Conservation (phyloP, 2,329 filamentous ascomycete genomes). For the Fonsecaea monophora region DNA sequence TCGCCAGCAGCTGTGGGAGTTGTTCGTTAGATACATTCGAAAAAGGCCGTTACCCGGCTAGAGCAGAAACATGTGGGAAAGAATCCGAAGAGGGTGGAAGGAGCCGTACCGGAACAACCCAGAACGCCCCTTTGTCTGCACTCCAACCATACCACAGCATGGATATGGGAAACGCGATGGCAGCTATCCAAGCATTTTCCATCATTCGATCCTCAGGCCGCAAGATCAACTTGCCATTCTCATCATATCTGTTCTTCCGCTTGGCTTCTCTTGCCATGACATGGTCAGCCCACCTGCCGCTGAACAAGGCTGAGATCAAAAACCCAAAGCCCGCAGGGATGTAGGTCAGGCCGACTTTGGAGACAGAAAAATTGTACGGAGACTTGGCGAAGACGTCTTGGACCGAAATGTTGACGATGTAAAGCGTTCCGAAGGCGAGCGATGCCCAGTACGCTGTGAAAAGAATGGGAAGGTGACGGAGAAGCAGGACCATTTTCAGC, state of each 20-base stretch:
- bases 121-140: neutral
- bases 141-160: slow-evolving; percentile 5
- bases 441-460: neutral
- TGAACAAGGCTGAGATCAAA: neutral
- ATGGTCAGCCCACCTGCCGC: neutral
- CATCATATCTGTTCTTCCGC: neutral
- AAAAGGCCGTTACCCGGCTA: neutral
- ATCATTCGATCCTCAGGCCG: slow-evolving; percentile 2
- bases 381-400: neutral
- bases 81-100: neutral
- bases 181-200: slow-evolving; percentile 4
- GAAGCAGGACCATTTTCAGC: neutral
- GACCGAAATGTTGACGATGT: slow-evolving; percentile 1
- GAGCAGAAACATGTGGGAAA: neutral
- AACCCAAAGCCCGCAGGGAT: neutral
- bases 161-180: neutral
- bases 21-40: neutral
- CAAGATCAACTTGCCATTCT: neutral
- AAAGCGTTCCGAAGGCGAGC: neutral
- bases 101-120: neutral
- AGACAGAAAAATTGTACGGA: slow-evolving; percentile 5
- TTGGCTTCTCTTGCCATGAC: slow-evolving; percentile 3
- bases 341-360: neutral
- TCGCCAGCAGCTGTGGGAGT: slow-evolving; percentile 57
- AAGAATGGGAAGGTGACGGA: neutral